Base-by-base conservation (phyloP, 1,284 basidiomycete species). In the Ustilago nuda region DNA sequence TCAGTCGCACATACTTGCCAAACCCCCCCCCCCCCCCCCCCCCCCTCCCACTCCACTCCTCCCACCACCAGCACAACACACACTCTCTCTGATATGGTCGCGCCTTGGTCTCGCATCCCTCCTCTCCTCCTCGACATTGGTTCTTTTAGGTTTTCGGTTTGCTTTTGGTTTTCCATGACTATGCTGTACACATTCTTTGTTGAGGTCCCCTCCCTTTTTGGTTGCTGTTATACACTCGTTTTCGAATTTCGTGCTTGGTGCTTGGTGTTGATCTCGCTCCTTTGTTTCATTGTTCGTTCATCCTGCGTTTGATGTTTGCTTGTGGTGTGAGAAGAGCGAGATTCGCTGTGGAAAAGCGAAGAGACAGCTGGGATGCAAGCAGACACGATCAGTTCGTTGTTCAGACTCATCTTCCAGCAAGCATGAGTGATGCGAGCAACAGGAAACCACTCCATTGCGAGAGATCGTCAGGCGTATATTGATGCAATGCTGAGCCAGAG, bases 1-100 rank as follows among this genome's bases (percentile, higher is more conserved):
- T 30, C 58, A 72, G 63, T 72, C 69, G 57, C 70, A 60, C 70
- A 52, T 64, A 60, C 60, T 43, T 32, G 33, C 45, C n/a, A n/a
- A n/a, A n/a, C n/a, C n/a, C n/a, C n/a, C n/a, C n/a, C n/a, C n/a
- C n/a, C n/a, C n/a, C n/a, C n/a, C n/a, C n/a, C n/a, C n/a, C n/a
- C n/a, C 32, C 32, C 32, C n/a, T 27, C 30, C 8, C 48, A 11
- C 54, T 27, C 52, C 32, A 41, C 9, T 46, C 35, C 52, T 15
- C 48, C 27, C 30, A 35, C 35, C 32, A 27, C 23, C 23, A 27
- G 23, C 23, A 27, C 23, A 27, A 27, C 23, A 27, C 23, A 27
- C 23, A 27, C 23, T 3, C 23, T 27, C 23, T 27, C 23, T 27
- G 23, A 27, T 27, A 27, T 27, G 23, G 23, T 27, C 23, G 23